phyloP scores from a whole-genome alignment of 1,284 basidiomycete genomes.

The Volvariella volvacea region DNA sequence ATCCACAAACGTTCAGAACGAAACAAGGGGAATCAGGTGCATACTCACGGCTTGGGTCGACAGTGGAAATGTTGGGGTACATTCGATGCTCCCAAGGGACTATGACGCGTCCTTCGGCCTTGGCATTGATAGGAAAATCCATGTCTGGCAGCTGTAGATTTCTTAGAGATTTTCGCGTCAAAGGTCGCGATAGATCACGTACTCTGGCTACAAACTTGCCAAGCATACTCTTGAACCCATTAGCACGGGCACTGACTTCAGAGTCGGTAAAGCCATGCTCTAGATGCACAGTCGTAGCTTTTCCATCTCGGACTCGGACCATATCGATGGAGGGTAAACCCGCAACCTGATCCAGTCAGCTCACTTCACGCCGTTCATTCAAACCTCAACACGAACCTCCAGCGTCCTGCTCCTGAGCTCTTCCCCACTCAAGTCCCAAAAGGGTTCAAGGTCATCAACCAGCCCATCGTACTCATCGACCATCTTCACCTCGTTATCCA shows the following conservation, averaged over 20 bases:
- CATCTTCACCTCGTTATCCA: constrained; percentile 68
- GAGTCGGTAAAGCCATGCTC: constrained; percentile 53
- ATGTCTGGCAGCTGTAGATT: constrained; percentile 73
- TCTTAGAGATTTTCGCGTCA: constrained; percentile 5
- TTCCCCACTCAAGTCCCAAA: constrained; percentile 65
- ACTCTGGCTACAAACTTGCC: constrained; percentile 66
- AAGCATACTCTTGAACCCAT: constrained; percentile 71
- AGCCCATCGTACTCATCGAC: constrained; percentile 90
- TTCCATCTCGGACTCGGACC: constrained; percentile 67
- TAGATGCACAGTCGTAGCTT: constrained; percentile 55
- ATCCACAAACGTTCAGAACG: too few species aligned
- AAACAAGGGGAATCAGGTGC: too few species aligned
- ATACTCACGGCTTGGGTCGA: too few species aligned
- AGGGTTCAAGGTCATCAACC: constrained; percentile 75
- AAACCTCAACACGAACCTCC: constrained; percentile 41
- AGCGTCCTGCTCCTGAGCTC: constrained; percentile 67
- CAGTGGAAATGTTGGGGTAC: constrained; percentile 59
- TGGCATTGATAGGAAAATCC: constrained; percentile 88
- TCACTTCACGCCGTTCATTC: not conserved
- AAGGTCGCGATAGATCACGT: constrained; percentile 13
- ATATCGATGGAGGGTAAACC: constrained; percentile 79
- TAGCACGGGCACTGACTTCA: constrained; percentile 72
- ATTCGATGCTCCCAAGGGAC: constrained; percentile 79
- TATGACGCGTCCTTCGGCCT: constrained; percentile 86
- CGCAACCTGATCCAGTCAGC: constrained; percentile 49